These are phyloP conservation scores for Calonectria multiphialidica DNA, from an alignment of 2,329 filamentous ascomycete genomes.

Conservation along the genomic window DNA sequence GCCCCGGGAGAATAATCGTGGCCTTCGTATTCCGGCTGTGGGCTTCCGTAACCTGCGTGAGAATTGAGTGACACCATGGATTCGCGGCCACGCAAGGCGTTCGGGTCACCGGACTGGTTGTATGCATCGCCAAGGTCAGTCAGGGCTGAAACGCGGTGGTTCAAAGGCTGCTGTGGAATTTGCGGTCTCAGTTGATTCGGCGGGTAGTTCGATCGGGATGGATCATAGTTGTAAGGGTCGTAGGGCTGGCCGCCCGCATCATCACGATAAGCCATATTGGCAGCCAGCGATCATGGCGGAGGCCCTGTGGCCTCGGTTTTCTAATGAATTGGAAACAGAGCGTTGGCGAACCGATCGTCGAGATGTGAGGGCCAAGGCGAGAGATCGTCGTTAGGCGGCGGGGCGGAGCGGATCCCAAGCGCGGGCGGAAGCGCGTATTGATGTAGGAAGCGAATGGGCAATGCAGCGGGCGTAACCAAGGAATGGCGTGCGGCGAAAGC, in stretches of 20 bases:
- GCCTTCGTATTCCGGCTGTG: constrained; percentile 31
- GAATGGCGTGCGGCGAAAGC: background rate
- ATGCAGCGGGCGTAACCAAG: background rate
- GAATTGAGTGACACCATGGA: constrained; percentile 57
- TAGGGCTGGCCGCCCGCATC: constrained; percentile 45
- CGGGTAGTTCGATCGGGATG: background rate
- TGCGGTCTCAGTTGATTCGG: background rate
- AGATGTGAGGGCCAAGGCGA: background rate
- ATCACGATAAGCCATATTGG: constrained; percentile 48
- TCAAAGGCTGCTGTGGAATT: constrained; percentile 33
- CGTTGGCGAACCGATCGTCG: background rate
- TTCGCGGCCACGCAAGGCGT: constrained; percentile 49
- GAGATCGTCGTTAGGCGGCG: constrained; percentile 6
- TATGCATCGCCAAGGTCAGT: constrained; percentile 48
- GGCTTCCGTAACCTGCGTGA: constrained; percentile 34
- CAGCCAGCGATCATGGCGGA: constrained; percentile 37
- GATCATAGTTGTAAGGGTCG: constrained; percentile 34
- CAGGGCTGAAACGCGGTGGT: constrained; percentile 49
- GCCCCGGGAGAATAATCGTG: constrained; percentile 36
- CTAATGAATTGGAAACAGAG: background rate
- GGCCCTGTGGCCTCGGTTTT: background rate
- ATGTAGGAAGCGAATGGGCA: constrained; percentile 1
- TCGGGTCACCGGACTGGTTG: constrained; percentile 34
- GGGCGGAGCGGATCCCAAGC: constrained; percentile 1
- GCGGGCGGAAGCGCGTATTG: background rate